Conservation (phyloP, 805 yeast genomes). For the Yamadazyma phyllophila region DNA sequence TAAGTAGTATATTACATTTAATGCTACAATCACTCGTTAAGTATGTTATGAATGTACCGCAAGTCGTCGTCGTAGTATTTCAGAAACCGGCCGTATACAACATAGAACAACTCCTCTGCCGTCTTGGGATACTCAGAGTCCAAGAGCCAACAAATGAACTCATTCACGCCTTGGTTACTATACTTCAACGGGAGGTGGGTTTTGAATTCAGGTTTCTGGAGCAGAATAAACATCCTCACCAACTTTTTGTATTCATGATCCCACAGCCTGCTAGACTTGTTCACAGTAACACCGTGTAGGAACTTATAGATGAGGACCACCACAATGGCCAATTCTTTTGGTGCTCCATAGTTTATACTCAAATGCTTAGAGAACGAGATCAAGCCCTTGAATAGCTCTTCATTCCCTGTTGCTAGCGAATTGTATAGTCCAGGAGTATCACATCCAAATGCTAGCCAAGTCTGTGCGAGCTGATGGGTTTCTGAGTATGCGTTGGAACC, state of each 20-base stretch:
- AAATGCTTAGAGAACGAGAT: constrained; percentile 9
- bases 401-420: constrained; percentile 26
- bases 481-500: not conserved
- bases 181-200: constrained; percentile 9
- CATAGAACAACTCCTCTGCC: constrained; percentile 1
- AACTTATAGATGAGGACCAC: not conserved
- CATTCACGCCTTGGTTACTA: constrained; percentile 8
- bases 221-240: constrained; percentile 1
- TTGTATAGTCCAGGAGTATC: constrained; percentile 20
- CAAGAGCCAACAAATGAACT: constrained; percentile 12
- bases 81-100: constrained; percentile 10
- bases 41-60: constrained; percentile 2
- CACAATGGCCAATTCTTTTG: not conserved
- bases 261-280: not conserved
- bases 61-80: constrained; percentile 8
- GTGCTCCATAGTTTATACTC: not conserved
- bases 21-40: not conserved
- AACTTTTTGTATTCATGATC: not conserved
- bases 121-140: not conserved
- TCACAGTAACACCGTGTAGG: not conserved
- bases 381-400: constrained; percentile 24
- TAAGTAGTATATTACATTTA: not conserved
- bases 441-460: constrained; percentile 20
- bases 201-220: constrained; percentile 7
- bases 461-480: not conserved